Conservation (phyloP, 2,329 filamentous ascomycete genomes). For the Colletotrichum abscissum region DNA sequence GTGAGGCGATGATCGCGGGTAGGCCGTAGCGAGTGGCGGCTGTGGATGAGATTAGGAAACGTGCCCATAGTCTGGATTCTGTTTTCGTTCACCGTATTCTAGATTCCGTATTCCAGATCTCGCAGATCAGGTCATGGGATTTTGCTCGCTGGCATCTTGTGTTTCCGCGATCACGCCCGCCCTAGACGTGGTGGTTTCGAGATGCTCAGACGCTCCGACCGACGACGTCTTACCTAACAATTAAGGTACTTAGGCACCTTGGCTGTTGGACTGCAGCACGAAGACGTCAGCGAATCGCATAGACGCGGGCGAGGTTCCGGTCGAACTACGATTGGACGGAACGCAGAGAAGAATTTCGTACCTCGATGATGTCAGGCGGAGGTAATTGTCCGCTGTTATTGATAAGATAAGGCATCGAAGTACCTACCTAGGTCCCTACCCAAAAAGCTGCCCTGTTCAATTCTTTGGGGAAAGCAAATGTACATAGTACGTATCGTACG, state of each 20-base stretch:
- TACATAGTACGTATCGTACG: background rate
- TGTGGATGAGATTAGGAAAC: background rate
- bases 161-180: background rate
- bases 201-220: background rate
- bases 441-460: no score
- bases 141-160: background rate
- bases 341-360: background rate
- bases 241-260: background rate
- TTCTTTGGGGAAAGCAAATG: background rate
- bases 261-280: background rate
- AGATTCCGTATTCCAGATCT: background rate
- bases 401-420: slow-evolving; percentile 6
- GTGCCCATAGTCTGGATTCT: background rate
- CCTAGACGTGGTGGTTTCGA: background rate
- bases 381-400: background rate
- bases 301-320: background rate
- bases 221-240: no score
- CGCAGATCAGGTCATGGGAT: background rate
- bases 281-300: background rate
- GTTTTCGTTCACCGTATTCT: background rate
- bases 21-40: background rate
- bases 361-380: slow-evolving; percentile 25
- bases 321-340: background rate
- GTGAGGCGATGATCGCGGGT: background rate
- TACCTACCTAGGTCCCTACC: no score